A percentile compares a stretch with the other conserved stretches of the same genome.
Evolutionary conservation across 371 early-diverging fungal species (phyloP).

Genomic region (Rhizoclosmatium hyalinum): DNA sequence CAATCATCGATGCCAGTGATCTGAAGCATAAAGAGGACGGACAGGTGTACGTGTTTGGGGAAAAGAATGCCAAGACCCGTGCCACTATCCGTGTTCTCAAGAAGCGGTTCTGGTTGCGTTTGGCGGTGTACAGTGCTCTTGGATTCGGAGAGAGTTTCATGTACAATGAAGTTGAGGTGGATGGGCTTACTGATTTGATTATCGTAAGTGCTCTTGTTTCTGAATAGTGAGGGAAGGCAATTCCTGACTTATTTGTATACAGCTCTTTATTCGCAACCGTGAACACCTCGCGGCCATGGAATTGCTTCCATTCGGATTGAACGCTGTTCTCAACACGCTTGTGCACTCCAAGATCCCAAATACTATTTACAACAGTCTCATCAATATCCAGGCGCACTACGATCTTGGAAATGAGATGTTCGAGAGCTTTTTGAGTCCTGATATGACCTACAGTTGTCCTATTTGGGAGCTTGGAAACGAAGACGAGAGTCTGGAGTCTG

Average conservation of each 20-base stretch:
- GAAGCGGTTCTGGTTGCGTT: slow-evolving; percentile 63
- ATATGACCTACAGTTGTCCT: slow-evolving; percentile 77
- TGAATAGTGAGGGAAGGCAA: not conserved
- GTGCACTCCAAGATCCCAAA: slow-evolving; percentile 56
- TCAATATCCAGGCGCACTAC: slow-evolving; percentile 74
- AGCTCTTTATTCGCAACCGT: slow-evolving; percentile 58
- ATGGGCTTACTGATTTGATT: slow-evolving; percentile 54
- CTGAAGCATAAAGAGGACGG: not conserved
- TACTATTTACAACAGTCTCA: slow-evolving; percentile 56
- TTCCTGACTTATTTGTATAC: not conserved
- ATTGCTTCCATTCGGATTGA: slow-evolving; percentile 47
- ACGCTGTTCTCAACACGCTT: slow-evolving; percentile 45
- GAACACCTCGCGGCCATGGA: slow-evolving; percentile 47
- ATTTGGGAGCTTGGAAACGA: slow-evolving; percentile 52
- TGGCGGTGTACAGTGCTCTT: slow-evolving; percentile 55
- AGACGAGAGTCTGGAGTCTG: slow-evolving; percentile 60
- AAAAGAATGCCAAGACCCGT: slow-evolving; percentile 22
- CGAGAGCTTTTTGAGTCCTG: slow-evolving; percentile 65
- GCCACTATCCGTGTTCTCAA: slow-evolving; percentile 51
- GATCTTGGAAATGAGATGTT: slow-evolving; percentile 78
- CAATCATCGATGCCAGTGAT: not conserved
- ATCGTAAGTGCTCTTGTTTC: slow-evolving; percentile 45
- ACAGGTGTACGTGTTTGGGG: slow-evolving; percentile 31
- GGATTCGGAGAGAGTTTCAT: slow-evolving; percentile 75
- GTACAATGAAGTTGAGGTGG: slow-evolving; percentile 63